Conservation (phyloP, 148 eudicot species). For the Vaccinium darrowii region DNA sequence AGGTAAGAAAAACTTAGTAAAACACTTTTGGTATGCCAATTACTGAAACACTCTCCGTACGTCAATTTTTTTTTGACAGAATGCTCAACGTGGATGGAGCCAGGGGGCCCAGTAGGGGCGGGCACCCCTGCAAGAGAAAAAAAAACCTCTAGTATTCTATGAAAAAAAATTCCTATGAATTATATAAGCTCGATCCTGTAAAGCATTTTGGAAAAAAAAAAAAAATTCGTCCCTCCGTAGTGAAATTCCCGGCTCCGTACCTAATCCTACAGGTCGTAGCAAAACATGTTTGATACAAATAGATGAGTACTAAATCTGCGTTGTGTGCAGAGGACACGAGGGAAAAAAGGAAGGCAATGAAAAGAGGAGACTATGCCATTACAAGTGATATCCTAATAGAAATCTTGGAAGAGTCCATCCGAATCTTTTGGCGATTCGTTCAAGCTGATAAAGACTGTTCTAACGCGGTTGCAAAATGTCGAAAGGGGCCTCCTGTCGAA, state of each 20-base stretch:
- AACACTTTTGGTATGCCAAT: neutral
- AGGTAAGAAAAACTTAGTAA: conserved; percentile 39
- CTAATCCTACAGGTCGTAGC: neutral
- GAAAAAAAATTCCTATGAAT: too few species aligned
- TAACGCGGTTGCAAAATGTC: conserved; percentile 19
- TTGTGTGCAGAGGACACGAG: conserved; percentile 58
- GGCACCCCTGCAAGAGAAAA: too few species aligned
- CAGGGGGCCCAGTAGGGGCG: too few species aligned
- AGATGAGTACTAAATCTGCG: neutral
- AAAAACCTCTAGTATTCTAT: too few species aligned
- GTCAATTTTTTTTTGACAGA: too few species aligned
- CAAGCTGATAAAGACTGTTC: conserved; percentile 59
- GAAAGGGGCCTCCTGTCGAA: conserved; percentile 31
- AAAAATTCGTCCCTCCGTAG: too few species aligned
- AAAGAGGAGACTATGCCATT: conserved; percentile 42
- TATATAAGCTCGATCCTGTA: too few species aligned
- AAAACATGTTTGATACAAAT: neutral
- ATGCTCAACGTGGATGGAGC: too few species aligned
- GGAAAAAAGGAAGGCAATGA: conserved; percentile 50
- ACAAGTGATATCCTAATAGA: conserved; percentile 77
- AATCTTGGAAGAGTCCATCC: conserved; percentile 74
- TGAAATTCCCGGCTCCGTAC: too few species aligned
- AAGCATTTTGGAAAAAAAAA: too few species aligned
- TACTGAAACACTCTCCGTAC: neutral
- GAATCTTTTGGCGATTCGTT: conserved; percentile 76